phyloP scores from a whole-genome alignment of 192 early-diverging fungal species.

The Coemansia guatemalensis region DNA sequence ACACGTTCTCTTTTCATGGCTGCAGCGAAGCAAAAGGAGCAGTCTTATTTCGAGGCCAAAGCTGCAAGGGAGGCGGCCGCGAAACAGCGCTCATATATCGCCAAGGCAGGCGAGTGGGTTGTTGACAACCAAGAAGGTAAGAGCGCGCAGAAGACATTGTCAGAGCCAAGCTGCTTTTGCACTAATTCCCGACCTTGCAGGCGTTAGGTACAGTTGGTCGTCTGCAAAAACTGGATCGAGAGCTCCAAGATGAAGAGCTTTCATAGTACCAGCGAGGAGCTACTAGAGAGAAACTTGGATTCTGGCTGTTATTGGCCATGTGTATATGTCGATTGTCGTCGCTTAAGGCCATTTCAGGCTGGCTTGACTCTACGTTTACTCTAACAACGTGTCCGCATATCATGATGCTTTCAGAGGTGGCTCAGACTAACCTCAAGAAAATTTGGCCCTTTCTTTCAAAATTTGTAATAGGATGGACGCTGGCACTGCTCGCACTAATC shows the following conservation, averaged over 20 bases:
- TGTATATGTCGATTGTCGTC: too few relatives aligned
- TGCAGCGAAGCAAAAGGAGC: conserved; percentile 1
- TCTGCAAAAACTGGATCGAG: not conserved
- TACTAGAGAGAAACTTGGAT: too few relatives aligned
- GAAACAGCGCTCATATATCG: not conserved
- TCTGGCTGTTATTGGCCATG: not conserved
- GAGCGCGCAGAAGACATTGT: not conserved
- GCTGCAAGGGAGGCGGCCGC: conserved; percentile 16
- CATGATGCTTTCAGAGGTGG: too few relatives aligned
- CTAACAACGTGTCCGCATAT: too few relatives aligned
- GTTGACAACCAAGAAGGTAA: conserved; percentile 44
- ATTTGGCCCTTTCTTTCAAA: too few relatives aligned
- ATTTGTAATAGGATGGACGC: conserved; percentile 18
- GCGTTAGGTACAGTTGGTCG: too few relatives aligned
- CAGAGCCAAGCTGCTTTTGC: too few relatives aligned
- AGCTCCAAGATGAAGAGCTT: not conserved
- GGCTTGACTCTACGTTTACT: too few relatives aligned
- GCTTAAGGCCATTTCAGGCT: too few relatives aligned
- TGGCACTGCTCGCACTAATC: conserved; percentile 32
- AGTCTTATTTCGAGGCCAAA: conserved; percentile 21
- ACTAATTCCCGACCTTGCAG: too few relatives aligned
- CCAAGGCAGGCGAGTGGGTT: conserved; percentile 29
- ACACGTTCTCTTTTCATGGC: not conserved
- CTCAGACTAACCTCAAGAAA: too few relatives aligned
- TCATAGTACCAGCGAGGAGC: not conserved